Evolutionary conservation across 2,329 filamentous ascomycete genomes (phyloP).

Genomic region (Cytospora leucostoma): DNA sequence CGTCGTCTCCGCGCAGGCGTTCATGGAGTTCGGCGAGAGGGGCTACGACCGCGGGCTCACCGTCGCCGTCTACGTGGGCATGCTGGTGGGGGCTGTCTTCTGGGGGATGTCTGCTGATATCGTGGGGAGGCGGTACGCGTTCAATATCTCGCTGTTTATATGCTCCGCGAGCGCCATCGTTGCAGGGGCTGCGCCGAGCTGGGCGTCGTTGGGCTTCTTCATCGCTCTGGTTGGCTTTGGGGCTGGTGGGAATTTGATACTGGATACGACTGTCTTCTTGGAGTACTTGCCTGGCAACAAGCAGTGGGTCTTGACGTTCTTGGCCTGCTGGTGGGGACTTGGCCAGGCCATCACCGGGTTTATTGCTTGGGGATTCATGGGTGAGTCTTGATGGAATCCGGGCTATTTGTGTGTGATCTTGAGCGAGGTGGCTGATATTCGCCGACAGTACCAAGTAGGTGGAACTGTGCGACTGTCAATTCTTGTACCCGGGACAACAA

Average conservation of each 20-base stretch:
- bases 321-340: slow-evolving; percentile 58
- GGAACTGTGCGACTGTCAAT: slow-evolving; percentile 45
- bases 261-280: slow-evolving; percentile 58
- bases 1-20: slow-evolving; percentile 61
- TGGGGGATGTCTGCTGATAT: slow-evolving; percentile 70
- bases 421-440: background rate
- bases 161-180: slow-evolving; percentile 59
- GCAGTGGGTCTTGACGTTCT: slow-evolving; percentile 66
- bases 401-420: background rate
- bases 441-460: slow-evolving; percentile 39
- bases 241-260: slow-evolving; percentile 62
- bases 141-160: slow-evolving; percentile 67
- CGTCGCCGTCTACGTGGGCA: slow-evolving; percentile 61
- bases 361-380: slow-evolving; percentile 53
- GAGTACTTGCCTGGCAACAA: slow-evolving; percentile 52
- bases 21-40: slow-evolving; percentile 57
- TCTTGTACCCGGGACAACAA: slow-evolving; percentile 47
- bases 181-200: slow-evolving; percentile 68
- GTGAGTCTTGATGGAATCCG: slow-evolving; percentile 33
- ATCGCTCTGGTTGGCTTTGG: slow-evolving; percentile 65
- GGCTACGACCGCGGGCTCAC: slow-evolving; percentile 60
- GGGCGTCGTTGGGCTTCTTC: slow-evolving; percentile 65
- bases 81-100: slow-evolving; percentile 61
- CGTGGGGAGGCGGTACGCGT: slow-evolving; percentile 67
- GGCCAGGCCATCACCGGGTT: slow-evolving; percentile 51